A percentile compares a stretch with the other conserved stretches of the same genome.
phyloP scores from a whole-genome alignment of 108 stramenopile genomes.

The Fragilaria crotonensis region DNA sequence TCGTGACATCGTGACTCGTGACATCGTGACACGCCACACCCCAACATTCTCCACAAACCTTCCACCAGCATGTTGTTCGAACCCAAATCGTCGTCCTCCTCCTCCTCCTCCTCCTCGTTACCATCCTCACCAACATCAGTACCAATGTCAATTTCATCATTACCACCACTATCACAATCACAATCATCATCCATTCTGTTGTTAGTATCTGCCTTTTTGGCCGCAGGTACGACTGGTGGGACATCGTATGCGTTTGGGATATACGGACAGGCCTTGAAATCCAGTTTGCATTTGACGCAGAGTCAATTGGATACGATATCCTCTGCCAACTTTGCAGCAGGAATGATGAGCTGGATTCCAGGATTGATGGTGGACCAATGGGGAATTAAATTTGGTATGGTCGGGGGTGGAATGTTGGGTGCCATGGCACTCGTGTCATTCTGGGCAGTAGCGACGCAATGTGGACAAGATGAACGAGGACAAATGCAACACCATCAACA shows the following conservation, averaged over 20 bases:
- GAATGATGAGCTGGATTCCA: slow-evolving; percentile 66
- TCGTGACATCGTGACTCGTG: too few species aligned
- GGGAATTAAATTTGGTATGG: slow-evolving; percentile 43
- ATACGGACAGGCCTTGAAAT: slow-evolving; percentile 65
- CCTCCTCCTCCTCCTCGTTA: too few species aligned
- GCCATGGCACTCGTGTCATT: slow-evolving; percentile 33
- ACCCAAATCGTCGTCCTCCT: too few species aligned
- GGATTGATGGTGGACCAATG: slow-evolving; percentile 62
- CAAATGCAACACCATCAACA: neutral
- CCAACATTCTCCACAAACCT: too few species aligned
- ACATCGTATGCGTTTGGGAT: slow-evolving; percentile 83
- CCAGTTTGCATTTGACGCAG: slow-evolving; percentile 55
- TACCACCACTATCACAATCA: too few species aligned
- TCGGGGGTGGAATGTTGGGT: slow-evolving; percentile 51
- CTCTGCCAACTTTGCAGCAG: slow-evolving; percentile 65
- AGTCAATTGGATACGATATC: slow-evolving; percentile 68
- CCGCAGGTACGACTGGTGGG: slow-evolving; percentile 70
- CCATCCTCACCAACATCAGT: too few species aligned
- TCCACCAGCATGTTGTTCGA: too few species aligned
- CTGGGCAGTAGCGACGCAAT: slow-evolving; percentile 60
- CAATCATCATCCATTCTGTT: slow-evolving; percentile 26
- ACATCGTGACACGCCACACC: too few species aligned
- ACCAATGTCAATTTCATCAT: too few species aligned
- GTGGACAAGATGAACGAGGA: too few species aligned
- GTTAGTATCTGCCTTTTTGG: slow-evolving; percentile 50